Evolutionary conservation across 2,329 filamentous ascomycete genomes (phyloP).

Genomic region (Leptographium wingfieldii): DNA sequence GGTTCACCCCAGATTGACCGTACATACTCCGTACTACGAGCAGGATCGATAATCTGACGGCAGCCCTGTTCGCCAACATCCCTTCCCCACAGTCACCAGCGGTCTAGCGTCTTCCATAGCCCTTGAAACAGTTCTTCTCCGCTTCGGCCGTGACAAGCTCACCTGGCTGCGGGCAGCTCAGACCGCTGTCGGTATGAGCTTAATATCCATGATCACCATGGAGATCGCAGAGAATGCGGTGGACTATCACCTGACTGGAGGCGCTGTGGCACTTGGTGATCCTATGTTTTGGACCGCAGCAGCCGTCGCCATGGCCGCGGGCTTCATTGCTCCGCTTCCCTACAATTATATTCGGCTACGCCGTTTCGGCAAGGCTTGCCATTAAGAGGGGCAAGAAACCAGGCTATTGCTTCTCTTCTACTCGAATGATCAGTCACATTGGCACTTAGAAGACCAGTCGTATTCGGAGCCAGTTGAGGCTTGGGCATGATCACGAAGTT

Average conservation of each 20-base stretch:
- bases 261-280: conserved; percentile 30
- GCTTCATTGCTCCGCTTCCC: conserved; percentile 36
- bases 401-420: too few species aligned
- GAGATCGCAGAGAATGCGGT: conserved; percentile 41
- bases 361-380: conserved; percentile 35
- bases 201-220: conserved; percentile 48
- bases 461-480: too few species aligned
- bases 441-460: too few species aligned
- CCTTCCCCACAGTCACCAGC: conserved; percentile 25
- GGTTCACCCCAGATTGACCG: background rate
- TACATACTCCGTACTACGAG: too few species aligned
- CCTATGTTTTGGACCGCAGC: conserved; percentile 41
- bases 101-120: conserved; percentile 38
- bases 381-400: conserved; percentile 17
- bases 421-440: too few species aligned
- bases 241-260: conserved; percentile 42
- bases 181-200: conserved; percentile 45
- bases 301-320: conserved; percentile 27
- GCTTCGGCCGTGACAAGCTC: conserved; percentile 32
- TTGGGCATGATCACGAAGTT: too few species aligned
- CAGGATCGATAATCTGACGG: background rate
- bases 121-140: conserved; percentile 39
- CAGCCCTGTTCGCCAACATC: background rate
- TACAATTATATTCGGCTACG: conserved; percentile 39
- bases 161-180: conserved; percentile 32